Conservation (phyloP, 306 rosid species). For the Benincasa hispida region DNA sequence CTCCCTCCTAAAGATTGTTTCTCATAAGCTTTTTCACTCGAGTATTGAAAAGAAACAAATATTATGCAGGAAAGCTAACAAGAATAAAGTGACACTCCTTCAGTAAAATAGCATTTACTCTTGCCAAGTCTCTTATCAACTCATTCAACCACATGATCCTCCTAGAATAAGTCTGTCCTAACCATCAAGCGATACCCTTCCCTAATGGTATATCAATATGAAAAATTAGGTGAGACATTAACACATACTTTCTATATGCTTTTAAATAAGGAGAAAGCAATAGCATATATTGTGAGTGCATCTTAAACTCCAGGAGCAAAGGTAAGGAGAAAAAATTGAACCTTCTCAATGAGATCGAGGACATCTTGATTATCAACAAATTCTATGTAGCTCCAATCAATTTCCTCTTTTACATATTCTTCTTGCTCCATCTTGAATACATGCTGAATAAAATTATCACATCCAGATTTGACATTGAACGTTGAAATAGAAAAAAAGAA, state of each 20-base stretch:
- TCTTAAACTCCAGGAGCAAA: not conserved
- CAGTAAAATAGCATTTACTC: not conserved
- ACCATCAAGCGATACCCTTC: not conserved
- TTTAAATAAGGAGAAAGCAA: not conserved
- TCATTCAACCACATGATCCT: not conserved
- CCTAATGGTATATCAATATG: not conserved
- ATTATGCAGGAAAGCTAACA: not conserved
- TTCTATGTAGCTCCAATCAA: slow-evolving; percentile 86
- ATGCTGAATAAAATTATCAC: slow-evolving; percentile 46
- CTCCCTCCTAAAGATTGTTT: not conserved
- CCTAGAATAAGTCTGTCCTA: not conserved
- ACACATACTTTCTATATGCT: not conserved
- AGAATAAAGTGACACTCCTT: not conserved
- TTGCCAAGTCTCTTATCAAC: not conserved
- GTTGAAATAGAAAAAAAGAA: not conserved
- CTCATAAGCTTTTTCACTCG: not conserved
- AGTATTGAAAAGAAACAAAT: not conserved
- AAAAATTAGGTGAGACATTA: not conserved
- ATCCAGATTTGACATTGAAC: slow-evolving; percentile 24
- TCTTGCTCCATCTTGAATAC: slow-evolving; percentile 97
- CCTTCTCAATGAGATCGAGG: slow-evolving; percentile 92
- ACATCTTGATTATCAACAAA: slow-evolving; percentile 85
- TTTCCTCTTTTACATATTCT: slow-evolving; percentile 65
- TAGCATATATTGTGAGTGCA: not conserved
- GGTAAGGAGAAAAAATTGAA: slow-evolving; percentile 11